Conservation (phyloP, 2,329 filamentous ascomycete species). For the Keithomyces neogunnii region DNA sequence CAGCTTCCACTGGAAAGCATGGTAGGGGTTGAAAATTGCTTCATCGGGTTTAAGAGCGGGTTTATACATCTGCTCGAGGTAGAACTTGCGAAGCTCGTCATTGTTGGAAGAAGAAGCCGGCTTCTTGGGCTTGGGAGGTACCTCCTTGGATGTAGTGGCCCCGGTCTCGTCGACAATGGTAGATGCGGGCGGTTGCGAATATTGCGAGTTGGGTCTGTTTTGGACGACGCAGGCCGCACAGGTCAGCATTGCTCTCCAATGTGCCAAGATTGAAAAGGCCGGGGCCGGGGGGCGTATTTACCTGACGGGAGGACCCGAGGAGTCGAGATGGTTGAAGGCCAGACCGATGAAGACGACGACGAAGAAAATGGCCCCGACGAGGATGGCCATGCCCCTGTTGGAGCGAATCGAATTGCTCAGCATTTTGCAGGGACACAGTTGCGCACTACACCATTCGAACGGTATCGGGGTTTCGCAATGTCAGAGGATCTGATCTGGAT, state of each 20-base stretch:
- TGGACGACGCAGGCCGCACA: not conserved
- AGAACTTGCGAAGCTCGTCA: constrained; percentile 20
- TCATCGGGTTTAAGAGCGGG: constrained; percentile 18
- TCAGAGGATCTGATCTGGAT: not conserved
- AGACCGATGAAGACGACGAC: constrained; percentile 22
- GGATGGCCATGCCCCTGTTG: constrained; percentile 20
- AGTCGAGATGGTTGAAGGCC: constrained; percentile 23
- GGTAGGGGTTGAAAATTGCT: constrained; percentile 19
- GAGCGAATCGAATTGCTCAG: constrained; percentile 20
- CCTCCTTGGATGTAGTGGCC: not conserved
- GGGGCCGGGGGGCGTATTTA: constrained; percentile 1
- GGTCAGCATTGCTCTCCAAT: not conserved
- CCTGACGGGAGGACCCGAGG: constrained; percentile 15
- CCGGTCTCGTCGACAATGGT: not conserved
- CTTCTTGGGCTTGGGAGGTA: not conserved
- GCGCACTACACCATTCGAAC: not conserved
- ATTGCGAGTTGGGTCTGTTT: not conserved
- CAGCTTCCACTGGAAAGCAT: constrained; percentile 24
- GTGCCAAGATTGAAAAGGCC: not conserved
- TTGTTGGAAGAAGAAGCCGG: not conserved
- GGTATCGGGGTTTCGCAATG: not conserved
- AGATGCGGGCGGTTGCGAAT: not conserved
- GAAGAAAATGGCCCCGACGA: constrained; percentile 23
- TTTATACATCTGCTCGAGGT: constrained; percentile 23
- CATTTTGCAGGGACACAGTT: constrained; percentile 11